phyloP scores from a whole-genome alignment of 75 land plant species.

The Picea glauca region DNA sequence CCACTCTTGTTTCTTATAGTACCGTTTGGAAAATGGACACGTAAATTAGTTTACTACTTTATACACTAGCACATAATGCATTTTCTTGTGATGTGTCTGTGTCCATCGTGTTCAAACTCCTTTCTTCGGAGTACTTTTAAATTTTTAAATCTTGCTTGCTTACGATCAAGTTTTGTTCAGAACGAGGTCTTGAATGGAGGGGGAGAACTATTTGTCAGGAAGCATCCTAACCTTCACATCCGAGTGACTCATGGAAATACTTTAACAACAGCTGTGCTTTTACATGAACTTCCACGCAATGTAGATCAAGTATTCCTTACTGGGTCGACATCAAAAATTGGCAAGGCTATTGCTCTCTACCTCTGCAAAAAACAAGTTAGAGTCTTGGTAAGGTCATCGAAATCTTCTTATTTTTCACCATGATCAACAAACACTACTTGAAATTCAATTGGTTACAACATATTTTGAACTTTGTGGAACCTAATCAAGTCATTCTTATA shows the following conservation, averaged over 20 bases:
- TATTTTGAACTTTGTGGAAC: no score
- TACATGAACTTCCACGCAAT: slow-evolving; percentile 22
- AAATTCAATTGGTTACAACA: no score
- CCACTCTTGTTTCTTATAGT: no score
- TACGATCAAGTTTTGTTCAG: slow-evolving; percentile 9
- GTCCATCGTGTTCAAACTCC: no score
- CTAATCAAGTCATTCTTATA: background rate
- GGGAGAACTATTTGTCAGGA: background rate
- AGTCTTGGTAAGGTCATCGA: slow-evolving; percentile 27
- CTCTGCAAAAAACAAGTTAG: slow-evolving; percentile 30
- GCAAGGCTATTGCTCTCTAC: slow-evolving; percentile 42
- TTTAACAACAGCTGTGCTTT: slow-evolving; percentile 33
- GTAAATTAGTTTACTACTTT: no score
- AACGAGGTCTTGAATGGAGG: slow-evolving; percentile 35
- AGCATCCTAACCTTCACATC: slow-evolving; percentile 16
- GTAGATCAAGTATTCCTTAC: slow-evolving; percentile 31
- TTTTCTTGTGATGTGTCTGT: no score
- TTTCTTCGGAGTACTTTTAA: no score
- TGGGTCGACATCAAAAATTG: slow-evolving; percentile 42
- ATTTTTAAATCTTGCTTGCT: no score
- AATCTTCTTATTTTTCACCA: background rate
- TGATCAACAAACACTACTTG: background rate
- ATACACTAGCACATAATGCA: no score
- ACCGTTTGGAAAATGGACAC: no score
- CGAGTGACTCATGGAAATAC: slow-evolving; percentile 45